phyloP scores from a whole-genome alignment of 768 basidiomycete species.

The Hemileccinum impolitum region DNA sequence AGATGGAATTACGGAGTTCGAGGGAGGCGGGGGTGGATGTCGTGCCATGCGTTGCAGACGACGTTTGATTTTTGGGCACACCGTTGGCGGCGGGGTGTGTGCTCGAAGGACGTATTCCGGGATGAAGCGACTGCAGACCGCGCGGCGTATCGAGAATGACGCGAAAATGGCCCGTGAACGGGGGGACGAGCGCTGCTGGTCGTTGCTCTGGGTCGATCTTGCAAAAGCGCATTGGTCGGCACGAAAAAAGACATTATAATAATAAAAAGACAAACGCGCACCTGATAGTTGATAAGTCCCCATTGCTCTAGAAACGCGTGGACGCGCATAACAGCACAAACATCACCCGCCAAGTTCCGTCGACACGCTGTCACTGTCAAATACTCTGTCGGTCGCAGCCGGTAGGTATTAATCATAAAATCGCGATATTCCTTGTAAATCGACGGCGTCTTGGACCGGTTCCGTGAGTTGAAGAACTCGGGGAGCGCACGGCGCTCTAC shows the following conservation, averaged over 20 bases:
- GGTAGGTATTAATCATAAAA: constrained; percentile 99
- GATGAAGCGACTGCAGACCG: constrained; percentile 90
- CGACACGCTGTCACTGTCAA: constrained; percentile 96
- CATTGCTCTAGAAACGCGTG: constrained; percentile 99
- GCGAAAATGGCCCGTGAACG: constrained; percentile 98
- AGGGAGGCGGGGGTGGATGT: constrained; percentile 60
- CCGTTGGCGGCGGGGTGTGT: constrained; percentile 49
- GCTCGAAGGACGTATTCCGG: constrained; percentile 61
- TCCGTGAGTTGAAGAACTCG: constrained; percentile 97
- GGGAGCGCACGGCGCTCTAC: constrained; percentile 91
- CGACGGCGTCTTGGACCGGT: constrained; percentile 90
- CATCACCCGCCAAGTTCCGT: constrained; percentile 95
- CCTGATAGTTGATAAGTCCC: constrained; percentile 99
- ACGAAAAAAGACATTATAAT: neutral
- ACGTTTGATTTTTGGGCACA: constrained; percentile 35
- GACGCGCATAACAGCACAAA: constrained; percentile 97
- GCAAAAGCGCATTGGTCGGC: constrained; percentile 6
- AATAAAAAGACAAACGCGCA: constrained; percentile 33
- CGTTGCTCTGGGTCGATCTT: constrained; percentile 97
- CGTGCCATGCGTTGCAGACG: constrained; percentile 14
- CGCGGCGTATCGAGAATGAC: constrained; percentile 96
- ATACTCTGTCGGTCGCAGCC: constrained; percentile 91
- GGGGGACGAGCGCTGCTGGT: constrained; percentile 90
- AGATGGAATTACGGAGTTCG: constrained; percentile 84
- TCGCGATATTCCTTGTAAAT: constrained; percentile 99